Conservation (phyloP, 768 basidiomycete species). For the Pleurotus sapidus region DNA sequence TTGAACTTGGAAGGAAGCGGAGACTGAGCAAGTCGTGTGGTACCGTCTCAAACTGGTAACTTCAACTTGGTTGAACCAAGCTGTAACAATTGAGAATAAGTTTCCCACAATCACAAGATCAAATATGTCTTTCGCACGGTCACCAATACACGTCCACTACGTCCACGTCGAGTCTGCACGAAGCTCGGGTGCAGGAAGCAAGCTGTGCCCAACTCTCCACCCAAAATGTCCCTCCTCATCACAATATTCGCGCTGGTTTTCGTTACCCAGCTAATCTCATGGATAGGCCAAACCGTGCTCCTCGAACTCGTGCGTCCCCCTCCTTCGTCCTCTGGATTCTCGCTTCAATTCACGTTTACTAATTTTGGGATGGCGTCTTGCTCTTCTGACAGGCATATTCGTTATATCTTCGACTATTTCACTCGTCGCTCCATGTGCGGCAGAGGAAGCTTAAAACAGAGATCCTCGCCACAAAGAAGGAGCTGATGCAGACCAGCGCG, state of each 20-base stretch:
- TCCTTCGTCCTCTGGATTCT: slow-evolving; percentile 3
- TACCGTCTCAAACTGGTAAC: too few species aligned
- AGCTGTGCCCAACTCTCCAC: background rate
- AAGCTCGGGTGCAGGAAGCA: background rate
- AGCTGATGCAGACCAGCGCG: slow-evolving; percentile 85
- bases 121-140: too few species aligned
- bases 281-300: slow-evolving; percentile 86
- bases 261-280: slow-evolving; percentile 78
- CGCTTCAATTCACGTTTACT: background rate
- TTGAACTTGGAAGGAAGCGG: too few species aligned
- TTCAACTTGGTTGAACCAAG: too few species aligned
- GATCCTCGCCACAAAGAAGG: slow-evolving; percentile 76
- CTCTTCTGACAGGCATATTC: slow-evolving; percentile 59
- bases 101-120: too few species aligned
- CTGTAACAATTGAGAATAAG: too few species aligned
- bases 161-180: background rate
- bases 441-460: slow-evolving; percentile 78
- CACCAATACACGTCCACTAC: background rate
- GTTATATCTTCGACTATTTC: slow-evolving; percentile 65
- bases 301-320: slow-evolving; percentile 65
- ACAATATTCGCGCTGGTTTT: slow-evolving; percentile 83
- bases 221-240: slow-evolving; percentile 71
- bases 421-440: slow-evolving; percentile 47
- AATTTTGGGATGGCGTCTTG: background rate
- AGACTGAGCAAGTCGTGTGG: too few species aligned